These are phyloP conservation scores for Lignosus rhinocerotis DNA, from an alignment of 1,284 basidiomycete genomes.

Conservation along the genomic window DNA sequence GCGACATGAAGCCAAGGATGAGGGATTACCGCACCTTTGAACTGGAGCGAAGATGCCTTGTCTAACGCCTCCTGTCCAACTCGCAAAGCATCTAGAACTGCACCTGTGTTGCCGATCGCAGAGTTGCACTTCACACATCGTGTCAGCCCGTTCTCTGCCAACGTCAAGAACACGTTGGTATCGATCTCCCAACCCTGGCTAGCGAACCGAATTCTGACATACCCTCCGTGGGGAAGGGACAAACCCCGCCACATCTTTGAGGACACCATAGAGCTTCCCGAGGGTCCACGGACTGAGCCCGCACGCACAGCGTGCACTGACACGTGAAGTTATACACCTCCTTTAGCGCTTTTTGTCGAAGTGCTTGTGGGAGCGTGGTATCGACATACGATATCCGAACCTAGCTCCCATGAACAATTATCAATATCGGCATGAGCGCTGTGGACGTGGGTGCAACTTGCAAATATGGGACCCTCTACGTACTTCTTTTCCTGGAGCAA, in stretches of 20 bases:
- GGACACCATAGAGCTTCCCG: conserved; percentile 72
- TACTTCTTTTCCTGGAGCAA: conserved; percentile 73
- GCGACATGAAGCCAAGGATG: not conserved
- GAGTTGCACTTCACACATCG: conserved; percentile 64
- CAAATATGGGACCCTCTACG: conserved; percentile 1
- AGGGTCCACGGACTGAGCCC: conserved; percentile 50
- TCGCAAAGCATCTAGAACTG: conserved; percentile 59
- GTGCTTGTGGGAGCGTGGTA: conserved; percentile 61
- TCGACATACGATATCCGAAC: conserved; percentile 84
- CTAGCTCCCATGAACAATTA: conserved; percentile 32
- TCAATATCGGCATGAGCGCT: conserved; percentile 4
- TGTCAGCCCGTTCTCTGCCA: conserved; percentile 44
- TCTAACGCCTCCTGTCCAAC: conserved; percentile 70
- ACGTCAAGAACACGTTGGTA: conserved; percentile 1
- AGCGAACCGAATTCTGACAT: conserved; percentile 6
- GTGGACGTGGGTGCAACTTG: not conserved
- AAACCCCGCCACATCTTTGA: conserved; percentile 61
- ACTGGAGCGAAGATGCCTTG: conserved; percentile 65
- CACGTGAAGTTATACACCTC: conserved; percentile 86
- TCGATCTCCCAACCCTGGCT: not conserved
- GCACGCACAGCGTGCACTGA: conserved; percentile 60
- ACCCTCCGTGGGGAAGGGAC: conserved; percentile 61
- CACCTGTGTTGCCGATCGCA: conserved; percentile 47
- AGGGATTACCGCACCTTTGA: conserved; percentile 42
- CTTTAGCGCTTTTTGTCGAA: conserved; percentile 59